phyloP scores from a whole-genome alignment of 2,329 filamentous ascomycete species.

The Colletotrichum liriopes region DNA sequence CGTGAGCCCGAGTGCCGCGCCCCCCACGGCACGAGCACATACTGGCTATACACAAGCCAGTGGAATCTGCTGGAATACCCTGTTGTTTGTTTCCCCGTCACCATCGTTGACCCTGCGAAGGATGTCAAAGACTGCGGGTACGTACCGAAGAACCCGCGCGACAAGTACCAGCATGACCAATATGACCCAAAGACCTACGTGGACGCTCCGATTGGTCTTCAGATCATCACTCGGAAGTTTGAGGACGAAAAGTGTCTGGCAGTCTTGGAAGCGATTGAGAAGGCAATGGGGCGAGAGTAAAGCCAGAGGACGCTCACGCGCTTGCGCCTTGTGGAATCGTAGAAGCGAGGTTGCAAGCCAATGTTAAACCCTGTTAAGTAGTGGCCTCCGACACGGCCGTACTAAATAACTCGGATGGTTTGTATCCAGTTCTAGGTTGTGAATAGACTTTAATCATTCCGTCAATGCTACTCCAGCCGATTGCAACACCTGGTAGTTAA shows the following conservation, averaged over 20 bases:
- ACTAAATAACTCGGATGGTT: too few species aligned
- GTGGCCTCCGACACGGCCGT: background rate
- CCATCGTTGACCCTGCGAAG: background rate
- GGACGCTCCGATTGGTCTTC: slow-evolving; percentile 12
- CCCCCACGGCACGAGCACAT: slow-evolving; percentile 11
- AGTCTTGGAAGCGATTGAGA: slow-evolving; percentile 12
- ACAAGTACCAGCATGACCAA: background rate
- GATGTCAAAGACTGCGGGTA: slow-evolving; percentile 1
- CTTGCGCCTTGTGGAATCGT: background rate
- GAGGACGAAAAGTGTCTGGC: slow-evolving; percentile 20
- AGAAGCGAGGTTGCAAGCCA: background rate
- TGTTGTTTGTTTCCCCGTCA: slow-evolving; percentile 8
- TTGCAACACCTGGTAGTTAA: too few species aligned
- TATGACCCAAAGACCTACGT: slow-evolving; percentile 20
- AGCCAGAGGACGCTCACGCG: background rate
- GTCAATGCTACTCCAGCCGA: too few species aligned
- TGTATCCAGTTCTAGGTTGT: too few species aligned
- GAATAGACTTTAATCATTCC: too few species aligned
- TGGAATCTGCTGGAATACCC: slow-evolving; percentile 21
- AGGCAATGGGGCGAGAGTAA: slow-evolving; percentile 3
- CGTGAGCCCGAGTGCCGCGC: slow-evolving; percentile 4
- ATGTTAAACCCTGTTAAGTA: background rate
- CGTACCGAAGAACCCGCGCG: slow-evolving; percentile 5
- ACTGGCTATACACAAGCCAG: slow-evolving; percentile 14
- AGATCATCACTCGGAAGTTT: slow-evolving; percentile 19